Evolutionary conservation across 78 protist genomes (phyloP).

Genomic region (Dictyostelium citrinum): DNA sequence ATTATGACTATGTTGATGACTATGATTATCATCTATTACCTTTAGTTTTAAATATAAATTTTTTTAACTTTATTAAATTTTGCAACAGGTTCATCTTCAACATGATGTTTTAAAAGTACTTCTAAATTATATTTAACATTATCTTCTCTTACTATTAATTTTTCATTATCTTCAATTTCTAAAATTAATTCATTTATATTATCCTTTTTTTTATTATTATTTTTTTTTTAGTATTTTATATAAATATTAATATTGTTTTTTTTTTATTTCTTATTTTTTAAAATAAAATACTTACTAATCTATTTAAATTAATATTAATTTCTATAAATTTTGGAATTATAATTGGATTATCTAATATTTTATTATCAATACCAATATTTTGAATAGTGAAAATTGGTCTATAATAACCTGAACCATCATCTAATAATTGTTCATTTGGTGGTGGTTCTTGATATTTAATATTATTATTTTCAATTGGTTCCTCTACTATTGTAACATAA

Average conservation of each 20-base stretch:
- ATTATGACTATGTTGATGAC: background rate
- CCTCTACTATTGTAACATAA: background rate
- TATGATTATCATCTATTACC: background rate
- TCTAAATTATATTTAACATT: background rate
- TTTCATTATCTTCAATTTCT: conserved; percentile 35
- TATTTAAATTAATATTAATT: background rate
- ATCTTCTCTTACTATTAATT: background rate
- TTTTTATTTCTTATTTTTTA: no score
- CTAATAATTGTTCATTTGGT: background rate
- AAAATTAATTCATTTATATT: background rate
- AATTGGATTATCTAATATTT: background rate
- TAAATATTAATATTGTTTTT: no score
- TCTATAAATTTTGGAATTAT: conserved; percentile 3
- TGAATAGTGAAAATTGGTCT: background rate
- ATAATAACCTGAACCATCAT: background rate
- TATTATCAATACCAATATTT: background rate
- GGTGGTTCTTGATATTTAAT: conserved; percentile 4
- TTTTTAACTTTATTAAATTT: conserved; percentile 17
- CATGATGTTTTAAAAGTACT: conserved; percentile 14
- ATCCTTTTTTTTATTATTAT: background rate
- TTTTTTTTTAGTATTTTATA: no score
- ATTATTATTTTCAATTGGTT: background rate
- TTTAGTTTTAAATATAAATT: background rate
- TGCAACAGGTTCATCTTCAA: conserved; percentile 29
- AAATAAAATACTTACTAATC: conserved; percentile 3